These are phyloP conservation scores for Arabidopsis suecica DNA, from an alignment of 345 rosid species.

Conservation along the genomic window DNA sequence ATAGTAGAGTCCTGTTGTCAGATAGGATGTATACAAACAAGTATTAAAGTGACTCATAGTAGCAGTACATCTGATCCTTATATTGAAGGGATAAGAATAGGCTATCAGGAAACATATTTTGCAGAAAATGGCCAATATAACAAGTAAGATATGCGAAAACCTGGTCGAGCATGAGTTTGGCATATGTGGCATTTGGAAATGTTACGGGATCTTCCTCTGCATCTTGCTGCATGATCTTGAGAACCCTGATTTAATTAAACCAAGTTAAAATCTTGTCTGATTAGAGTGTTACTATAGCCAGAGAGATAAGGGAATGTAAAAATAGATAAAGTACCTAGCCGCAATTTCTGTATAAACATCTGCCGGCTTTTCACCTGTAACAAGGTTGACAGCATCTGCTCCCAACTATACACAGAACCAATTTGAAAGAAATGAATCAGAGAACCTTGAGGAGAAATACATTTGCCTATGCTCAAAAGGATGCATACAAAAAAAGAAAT, in stretches of 20 bases:
- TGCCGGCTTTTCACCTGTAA: slow-evolving; percentile 87
- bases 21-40: slow-evolving; percentile 26
- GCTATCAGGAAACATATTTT: slow-evolving; percentile 13
- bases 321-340: slow-evolving; percentile 58
- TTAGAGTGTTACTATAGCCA: slow-evolving; percentile 17
- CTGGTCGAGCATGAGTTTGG: slow-evolving; percentile 78
- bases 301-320: slow-evolving; percentile 11
- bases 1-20: slow-evolving; percentile 33
- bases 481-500: slow-evolving; percentile 6
- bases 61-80: slow-evolving; percentile 13
- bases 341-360: slow-evolving; percentile 98
- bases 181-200: slow-evolving; percentile 60
- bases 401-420: slow-evolving; percentile 69
- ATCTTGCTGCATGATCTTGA: slow-evolving; percentile 75
- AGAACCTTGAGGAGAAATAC: slow-evolving; percentile 21
- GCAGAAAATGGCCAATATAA: slow-evolving; percentile 19
- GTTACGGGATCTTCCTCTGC: slow-evolving; percentile 73
- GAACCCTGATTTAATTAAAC: slow-evolving; percentile 63
- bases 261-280: slow-evolving; percentile 25
- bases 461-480: not conserved
- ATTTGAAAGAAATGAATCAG: slow-evolving; percentile 29
- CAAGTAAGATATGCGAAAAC: slow-evolving; percentile 49
- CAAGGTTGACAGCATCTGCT: slow-evolving; percentile 97
- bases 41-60: slow-evolving; percentile 6
- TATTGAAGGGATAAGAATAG: not conserved